Evolutionary conservation across 1,139 yeast genomes (phyloP).

Genomic region (Kodamaea derodonti): DNA sequence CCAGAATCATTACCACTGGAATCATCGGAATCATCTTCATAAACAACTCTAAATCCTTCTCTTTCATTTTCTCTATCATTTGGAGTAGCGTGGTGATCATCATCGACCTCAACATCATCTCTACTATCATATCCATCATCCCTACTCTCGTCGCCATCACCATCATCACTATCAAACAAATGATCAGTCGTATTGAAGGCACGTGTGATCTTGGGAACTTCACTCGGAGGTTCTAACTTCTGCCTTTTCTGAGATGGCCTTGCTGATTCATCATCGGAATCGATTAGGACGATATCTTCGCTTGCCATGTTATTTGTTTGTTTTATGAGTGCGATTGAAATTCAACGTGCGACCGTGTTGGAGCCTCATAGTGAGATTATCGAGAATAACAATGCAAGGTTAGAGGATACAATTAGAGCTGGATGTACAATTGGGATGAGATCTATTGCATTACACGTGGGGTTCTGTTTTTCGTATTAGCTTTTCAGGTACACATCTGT

Average conservation of each 20-base stretch:
- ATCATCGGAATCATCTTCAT: slow-evolving; percentile 3
- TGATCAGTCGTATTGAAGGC: slow-evolving; percentile 10
- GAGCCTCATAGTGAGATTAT: too few relatives aligned
- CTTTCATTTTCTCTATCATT: neutral
- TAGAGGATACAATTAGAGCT: too few relatives aligned
- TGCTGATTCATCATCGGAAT: slow-evolving; percentile 15
- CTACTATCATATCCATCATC: slow-evolving; percentile 2
- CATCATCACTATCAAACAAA: slow-evolving; percentile 9
- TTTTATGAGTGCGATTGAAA: too few relatives aligned
- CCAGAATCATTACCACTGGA: slow-evolving; percentile 1
- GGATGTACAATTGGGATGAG: too few relatives aligned
- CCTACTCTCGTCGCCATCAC: slow-evolving; percentile 3
- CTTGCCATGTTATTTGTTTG: slow-evolving; percentile 1
- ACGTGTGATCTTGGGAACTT: slow-evolving; percentile 9
- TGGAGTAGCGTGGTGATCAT: neutral
- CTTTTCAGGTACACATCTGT: too few relatives aligned
- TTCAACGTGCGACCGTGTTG: too few relatives aligned
- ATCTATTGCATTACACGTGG: too few relatives aligned
- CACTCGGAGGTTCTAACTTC: slow-evolving; percentile 3
- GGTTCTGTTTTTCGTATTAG: too few relatives aligned
- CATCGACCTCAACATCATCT: neutral
- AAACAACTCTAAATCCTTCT: neutral
- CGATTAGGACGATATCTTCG: slow-evolving; percentile 16
- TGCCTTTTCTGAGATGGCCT: slow-evolving; percentile 10
- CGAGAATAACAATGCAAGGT: too few relatives aligned